These are phyloP conservation scores for Microcyclospora pomicola DNA, from an alignment of 2,329 filamentous ascomycete genomes.

Conservation along the genomic window DNA sequence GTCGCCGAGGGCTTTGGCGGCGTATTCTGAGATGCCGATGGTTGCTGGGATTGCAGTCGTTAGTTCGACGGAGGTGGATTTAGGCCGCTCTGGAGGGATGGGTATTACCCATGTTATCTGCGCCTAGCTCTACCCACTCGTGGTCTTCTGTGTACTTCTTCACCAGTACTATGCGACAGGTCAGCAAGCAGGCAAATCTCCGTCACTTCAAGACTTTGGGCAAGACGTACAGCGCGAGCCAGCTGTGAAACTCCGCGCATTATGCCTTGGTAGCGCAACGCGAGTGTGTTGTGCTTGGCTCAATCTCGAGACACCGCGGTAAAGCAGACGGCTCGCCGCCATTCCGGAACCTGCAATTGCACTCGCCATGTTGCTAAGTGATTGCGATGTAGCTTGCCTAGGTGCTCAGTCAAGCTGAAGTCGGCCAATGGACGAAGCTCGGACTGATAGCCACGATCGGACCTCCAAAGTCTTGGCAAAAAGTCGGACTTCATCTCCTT, in stretches of 20 bases:
- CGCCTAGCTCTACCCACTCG: constrained; percentile 89
- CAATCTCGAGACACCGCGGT: constrained; percentile 11
- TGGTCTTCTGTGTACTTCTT: constrained; percentile 95
- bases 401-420: no score
- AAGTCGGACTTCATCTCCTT: constrained; percentile 1
- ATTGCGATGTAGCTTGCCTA: not conserved
- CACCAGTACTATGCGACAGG: constrained; percentile 38
- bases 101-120: constrained; percentile 59
- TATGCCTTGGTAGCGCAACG: constrained; percentile 10
- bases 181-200: not conserved
- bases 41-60: constrained; percentile 30
- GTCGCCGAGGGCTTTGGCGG: constrained; percentile 82
- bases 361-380: constrained; percentile 7
- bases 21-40: constrained; percentile 80
- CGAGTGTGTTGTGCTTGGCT: constrained; percentile 16
- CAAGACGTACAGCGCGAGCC: constrained; percentile 14
- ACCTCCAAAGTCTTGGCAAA: not conserved
- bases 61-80: not conserved
- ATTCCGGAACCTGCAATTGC: constrained; percentile 8
- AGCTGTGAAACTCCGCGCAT: constrained; percentile 14
- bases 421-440: no score
- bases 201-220: no score
- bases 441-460: no score
- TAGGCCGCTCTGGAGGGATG: constrained; percentile 1
- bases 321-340: constrained; percentile 6